Evolutionary conservation across 495 filamentous ascomycete species (phyloP).

Genomic region (Neurospora sp.): DNA sequence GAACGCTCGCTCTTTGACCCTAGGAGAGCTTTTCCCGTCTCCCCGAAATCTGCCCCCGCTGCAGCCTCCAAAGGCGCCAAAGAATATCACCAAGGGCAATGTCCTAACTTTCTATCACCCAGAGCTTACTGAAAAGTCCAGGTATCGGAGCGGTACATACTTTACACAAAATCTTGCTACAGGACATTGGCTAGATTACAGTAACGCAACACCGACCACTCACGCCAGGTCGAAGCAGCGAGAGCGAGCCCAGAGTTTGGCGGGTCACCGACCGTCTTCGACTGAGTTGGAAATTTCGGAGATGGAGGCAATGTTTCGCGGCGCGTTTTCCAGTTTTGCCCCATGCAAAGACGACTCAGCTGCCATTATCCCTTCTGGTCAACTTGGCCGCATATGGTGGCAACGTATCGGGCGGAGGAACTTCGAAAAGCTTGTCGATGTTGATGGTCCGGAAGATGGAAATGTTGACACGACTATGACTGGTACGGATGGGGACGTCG

Average conservation of each 20-base stretch:
- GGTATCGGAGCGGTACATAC: conserved; percentile 45
- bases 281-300: conserved; percentile 49
- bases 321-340: conserved; percentile 82
- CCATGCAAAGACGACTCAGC: conserved; percentile 71
- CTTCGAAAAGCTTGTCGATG: conserved; percentile 36
- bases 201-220: conserved; percentile 46
- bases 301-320: conserved; percentile 65
- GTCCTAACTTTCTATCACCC: conserved; percentile 55
- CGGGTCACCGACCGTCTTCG: conserved; percentile 46
- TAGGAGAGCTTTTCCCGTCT: conserved; percentile 74
- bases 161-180: conserved; percentile 45
- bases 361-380: conserved; percentile 59
- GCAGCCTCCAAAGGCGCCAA: conserved; percentile 61
- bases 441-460: conserved; percentile 30
- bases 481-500: conserved; percentile 14
- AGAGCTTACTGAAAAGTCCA: conserved; percentile 40
- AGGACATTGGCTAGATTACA: conserved; percentile 62
- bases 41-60: conserved; percentile 55
- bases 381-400: conserved; percentile 81
- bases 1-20: conserved; percentile 45
- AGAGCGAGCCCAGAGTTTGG: conserved; percentile 60
- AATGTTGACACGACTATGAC: conserved; percentile 23
- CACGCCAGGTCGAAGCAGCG: conserved; percentile 56
- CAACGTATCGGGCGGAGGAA: conserved; percentile 56
- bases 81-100: conserved; percentile 49